Percentiles rank a stretch among this genome's conserved stretches.
These are phyloP conservation scores for Trichoderma polysporum DNA, from an alignment of 2,329 filamentous ascomycete species.

Conservation along the genomic window DNA sequence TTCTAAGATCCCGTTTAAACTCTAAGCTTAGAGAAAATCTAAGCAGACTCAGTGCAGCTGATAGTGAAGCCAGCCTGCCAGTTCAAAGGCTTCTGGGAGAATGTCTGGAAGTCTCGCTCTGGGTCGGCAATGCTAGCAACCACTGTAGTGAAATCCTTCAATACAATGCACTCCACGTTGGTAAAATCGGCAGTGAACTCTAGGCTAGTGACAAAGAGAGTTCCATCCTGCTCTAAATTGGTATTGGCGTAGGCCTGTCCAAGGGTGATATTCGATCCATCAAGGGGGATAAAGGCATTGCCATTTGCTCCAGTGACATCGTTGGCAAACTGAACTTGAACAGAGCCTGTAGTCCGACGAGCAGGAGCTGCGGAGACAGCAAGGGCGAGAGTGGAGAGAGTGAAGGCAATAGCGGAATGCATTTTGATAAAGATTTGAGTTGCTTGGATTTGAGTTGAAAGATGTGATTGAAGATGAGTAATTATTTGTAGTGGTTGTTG, in stretches of 20 bases:
- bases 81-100: neutral
- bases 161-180: neutral
- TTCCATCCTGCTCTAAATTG: neutral
- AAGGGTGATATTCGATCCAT: neutral
- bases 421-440: neutral
- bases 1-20: neutral
- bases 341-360: neutral
- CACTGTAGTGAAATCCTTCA: neutral
- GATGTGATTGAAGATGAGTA: neutral
- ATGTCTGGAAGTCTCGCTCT: neutral
- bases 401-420: neutral
- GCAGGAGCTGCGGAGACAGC: constrained; percentile 12
- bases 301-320: constrained; percentile 15
- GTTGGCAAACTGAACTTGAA: constrained; percentile 16
- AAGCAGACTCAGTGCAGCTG: neutral
- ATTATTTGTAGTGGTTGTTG: neutral
- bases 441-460: neutral
- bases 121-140: neutral
- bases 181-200: neutral
- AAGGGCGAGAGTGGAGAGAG: constrained; percentile 7
- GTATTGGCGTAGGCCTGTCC: neutral
- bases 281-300: constrained; percentile 8
- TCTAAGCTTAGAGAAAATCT: neutral
- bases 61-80: neutral
- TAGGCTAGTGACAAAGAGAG: neutral